phyloP scores from a whole-genome alignment of 2,329 filamentous ascomycete genomes.

The Zasmidium angulare region DNA sequence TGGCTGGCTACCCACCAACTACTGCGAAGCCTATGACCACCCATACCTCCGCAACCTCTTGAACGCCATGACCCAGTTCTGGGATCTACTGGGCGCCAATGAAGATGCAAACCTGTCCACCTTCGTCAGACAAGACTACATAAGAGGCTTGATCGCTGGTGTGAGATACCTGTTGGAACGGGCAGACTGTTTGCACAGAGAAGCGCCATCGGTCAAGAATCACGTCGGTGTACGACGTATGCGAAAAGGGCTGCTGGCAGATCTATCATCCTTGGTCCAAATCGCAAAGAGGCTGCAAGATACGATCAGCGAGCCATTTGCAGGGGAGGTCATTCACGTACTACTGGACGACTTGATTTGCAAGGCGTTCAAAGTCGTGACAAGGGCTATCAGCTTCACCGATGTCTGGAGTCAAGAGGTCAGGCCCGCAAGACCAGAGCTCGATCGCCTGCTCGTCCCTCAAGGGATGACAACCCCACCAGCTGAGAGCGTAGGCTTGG shows the following conservation, averaged over 20 bases:
- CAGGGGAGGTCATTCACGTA: conserved; percentile 64
- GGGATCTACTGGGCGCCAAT: conserved; percentile 76
- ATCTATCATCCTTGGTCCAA: conserved; percentile 86
- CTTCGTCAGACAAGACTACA: conserved; percentile 89
- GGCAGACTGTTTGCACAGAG: conserved; percentile 81
- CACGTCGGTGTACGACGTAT: conserved; percentile 75
- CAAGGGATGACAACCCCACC: conserved; percentile 3
- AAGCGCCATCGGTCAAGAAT: conserved; percentile 70
- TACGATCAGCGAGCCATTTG: conserved; percentile 55
- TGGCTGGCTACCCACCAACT: conserved; percentile 97
- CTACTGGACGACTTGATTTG: conserved; percentile 90
- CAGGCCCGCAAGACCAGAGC: conserved; percentile 3
- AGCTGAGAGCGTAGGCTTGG: conserved; percentile 5
- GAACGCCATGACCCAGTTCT: conserved; percentile 84
- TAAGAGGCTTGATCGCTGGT: conserved; percentile 89
- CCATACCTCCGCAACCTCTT: conserved; percentile 81
- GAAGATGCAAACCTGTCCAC: conserved; percentile 69
- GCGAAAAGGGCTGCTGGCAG: conserved; percentile 83
- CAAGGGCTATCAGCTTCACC: conserved; percentile 82
- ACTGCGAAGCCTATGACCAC: conserved; percentile 92
- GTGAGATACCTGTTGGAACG: conserved; percentile 87
- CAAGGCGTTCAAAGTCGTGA: conserved; percentile 93
- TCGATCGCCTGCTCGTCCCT: conserved; percentile 2
- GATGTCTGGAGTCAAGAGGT: conserved; percentile 66
- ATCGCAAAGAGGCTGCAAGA: conserved; percentile 83